phyloP scores from a whole-genome alignment of 257 asterid species.

The Capsicum pubescens region DNA sequence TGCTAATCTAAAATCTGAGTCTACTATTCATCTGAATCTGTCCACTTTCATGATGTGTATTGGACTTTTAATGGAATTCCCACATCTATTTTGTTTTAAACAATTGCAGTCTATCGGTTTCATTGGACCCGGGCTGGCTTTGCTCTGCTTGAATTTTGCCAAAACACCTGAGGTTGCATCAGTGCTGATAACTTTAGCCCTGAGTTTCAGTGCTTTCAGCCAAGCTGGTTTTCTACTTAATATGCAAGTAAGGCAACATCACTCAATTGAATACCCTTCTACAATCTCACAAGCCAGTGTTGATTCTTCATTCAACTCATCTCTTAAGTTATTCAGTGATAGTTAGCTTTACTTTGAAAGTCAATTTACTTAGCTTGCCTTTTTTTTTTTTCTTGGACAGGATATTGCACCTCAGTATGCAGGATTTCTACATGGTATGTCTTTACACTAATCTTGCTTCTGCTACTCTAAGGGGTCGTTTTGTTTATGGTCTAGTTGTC shows the following conservation, averaged over 20 bases:
- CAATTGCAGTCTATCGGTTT: constrained; percentile 78
- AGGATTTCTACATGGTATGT: constrained; percentile 84
- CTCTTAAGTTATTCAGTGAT: neutral
- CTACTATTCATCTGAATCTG: neutral
- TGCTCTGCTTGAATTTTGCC: constrained; percentile 80
- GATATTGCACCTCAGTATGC: constrained; percentile 93
- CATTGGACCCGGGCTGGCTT: constrained; percentile 86
- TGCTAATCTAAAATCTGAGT: neutral
- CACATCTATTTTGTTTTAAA: neutral
- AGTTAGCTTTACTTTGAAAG: neutral
- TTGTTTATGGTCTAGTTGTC: neutral
- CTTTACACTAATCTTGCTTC: neutral
- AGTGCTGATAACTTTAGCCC: constrained; percentile 59
- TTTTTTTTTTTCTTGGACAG: constrained; percentile 49
- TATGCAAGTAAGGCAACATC: constrained; percentile 75
- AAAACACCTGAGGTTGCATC: constrained; percentile 74
- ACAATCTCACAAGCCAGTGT: neutral
- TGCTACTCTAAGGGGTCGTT: neutral
- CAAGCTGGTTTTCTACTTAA: constrained; percentile 96
- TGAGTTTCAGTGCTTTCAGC: constrained; percentile 89
- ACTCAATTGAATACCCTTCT: neutral
- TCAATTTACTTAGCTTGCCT: constrained; percentile 22
- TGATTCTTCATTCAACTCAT: neutral
- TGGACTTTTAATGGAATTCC: neutral
- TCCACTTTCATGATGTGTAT: neutral